Conservation (phyloP, 352 stramenopile genomes). For the Phytophthora cactorum region DNA sequence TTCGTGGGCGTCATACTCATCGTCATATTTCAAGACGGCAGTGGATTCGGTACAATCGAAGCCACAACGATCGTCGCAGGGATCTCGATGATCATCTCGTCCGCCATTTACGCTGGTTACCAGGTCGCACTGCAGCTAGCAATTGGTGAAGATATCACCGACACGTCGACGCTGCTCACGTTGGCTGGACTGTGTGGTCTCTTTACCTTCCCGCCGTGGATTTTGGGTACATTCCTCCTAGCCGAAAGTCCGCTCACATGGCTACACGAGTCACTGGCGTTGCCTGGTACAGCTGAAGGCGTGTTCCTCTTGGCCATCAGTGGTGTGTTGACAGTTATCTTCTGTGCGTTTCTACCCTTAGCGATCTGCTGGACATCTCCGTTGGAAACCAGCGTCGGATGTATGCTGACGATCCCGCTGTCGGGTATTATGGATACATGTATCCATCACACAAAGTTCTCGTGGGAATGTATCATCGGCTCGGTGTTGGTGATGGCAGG, state of each 20-base stretch:
- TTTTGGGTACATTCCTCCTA: conserved; percentile 49
- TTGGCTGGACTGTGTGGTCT: conserved; percentile 57
- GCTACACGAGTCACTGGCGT: conserved; percentile 56
- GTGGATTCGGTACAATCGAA: conserved; percentile 39
- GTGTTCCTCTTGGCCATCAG: conserved; percentile 47
- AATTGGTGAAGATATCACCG: conserved; percentile 49
- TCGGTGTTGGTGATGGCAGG: conserved; percentile 59
- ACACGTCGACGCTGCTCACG: conserved; percentile 54
- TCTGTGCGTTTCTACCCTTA: conserved; percentile 56
- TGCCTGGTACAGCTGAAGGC: conserved; percentile 39
- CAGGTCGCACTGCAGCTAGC: conserved; percentile 51
- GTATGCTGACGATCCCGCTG: conserved; percentile 66
- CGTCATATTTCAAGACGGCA: conserved; percentile 54
- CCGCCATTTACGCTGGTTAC: conserved; percentile 58
- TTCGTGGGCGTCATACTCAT: conserved; percentile 57
- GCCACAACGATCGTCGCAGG: conserved; percentile 46
- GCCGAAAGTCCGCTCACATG: conserved; percentile 44
- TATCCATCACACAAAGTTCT: conserved; percentile 55
- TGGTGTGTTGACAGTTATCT: conserved; percentile 48
- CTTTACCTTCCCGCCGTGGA: conserved; percentile 54
- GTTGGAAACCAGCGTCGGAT: conserved; percentile 66
- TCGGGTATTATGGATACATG: conserved; percentile 53
- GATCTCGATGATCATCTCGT: conserved; percentile 53
- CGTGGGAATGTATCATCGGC: conserved; percentile 51
- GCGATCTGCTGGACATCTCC: conserved; percentile 64